Percentiles rank a stretch among this genome's conserved stretches.
These are phyloP conservation scores for Quercus parvula DNA, from an alignment of 306 rosid genomes.

Conservation along the genomic window DNA sequence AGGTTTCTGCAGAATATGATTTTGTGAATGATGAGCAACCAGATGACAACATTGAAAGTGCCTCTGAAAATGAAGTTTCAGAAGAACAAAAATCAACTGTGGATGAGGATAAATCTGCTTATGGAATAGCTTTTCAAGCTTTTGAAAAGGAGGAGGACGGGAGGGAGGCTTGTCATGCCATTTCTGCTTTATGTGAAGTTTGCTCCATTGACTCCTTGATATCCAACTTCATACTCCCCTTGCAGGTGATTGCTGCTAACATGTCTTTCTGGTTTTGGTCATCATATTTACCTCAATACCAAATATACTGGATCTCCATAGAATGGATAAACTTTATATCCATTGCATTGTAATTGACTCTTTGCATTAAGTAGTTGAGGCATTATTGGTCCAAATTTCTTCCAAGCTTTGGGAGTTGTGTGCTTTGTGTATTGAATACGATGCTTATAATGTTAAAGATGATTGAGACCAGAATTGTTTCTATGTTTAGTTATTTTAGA, in stretches of 20 bases:
- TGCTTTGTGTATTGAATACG: not conserved
- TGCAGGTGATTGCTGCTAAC: constrained; percentile 58
- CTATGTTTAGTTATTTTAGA: not conserved
- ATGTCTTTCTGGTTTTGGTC: not conserved
- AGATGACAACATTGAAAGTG: constrained; percentile 31
- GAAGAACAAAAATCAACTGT: constrained; percentile 14
- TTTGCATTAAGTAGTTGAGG: constrained; percentile 2
- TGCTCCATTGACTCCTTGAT: constrained; percentile 90
- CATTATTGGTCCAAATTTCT: constrained; percentile 2
- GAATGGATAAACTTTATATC: not conserved
- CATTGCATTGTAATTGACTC: not conserved
- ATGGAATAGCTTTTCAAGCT: constrained; percentile 71
- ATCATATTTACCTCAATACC: not conserved
- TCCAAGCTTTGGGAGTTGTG: not conserved
- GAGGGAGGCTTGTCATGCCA: constrained; percentile 92
- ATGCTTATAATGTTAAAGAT: not conserved
- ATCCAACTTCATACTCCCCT: constrained; percentile 94
- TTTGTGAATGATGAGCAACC: constrained; percentile 38
- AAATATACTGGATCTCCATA: constrained; percentile 10
- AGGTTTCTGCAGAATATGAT: constrained; percentile 76
- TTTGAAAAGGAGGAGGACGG: constrained; percentile 60
- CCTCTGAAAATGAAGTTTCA: constrained; percentile 35
- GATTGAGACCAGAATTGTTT: not conserved
- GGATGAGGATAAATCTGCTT: constrained; percentile 44
- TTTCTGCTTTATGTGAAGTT: constrained; percentile 94